Base-by-base conservation (phyloP, 257 asterid species). In the Solanum lycopersicoides region DNA sequence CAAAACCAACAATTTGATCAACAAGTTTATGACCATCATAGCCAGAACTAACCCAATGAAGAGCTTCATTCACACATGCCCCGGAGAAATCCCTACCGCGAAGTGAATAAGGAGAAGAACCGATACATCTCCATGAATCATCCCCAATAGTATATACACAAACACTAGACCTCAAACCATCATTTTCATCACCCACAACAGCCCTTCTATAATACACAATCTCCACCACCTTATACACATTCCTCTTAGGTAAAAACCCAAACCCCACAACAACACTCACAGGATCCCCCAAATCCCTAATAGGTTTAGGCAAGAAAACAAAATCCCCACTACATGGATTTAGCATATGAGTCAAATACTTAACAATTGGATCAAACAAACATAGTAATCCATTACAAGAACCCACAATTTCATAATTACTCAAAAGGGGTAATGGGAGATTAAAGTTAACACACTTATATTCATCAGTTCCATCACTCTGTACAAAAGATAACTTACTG, bases 1-100 rank as follows among this genome's bases (percentile, higher is more conserved):
- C 88, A 60, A 59, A 88, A 0, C 92, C 86, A 9, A 91, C 83
- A 11, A 91, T 88, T n/a, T 50, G 71, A 82, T 45, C 32, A 82
- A 82, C 45, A 42, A 82, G 85, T 20, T 15, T 59, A 50, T 44
- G 63, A 50, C n/a, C 85, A 50, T 30, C 71, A 82, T 45, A 82
- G 34, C 85, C 69, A 50, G 11, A 28, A 82, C 71, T 82, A 82
- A 82, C 85, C 71, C 85, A 82, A 82, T 82, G 85, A 82, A 50
- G 25, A 82, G 66, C 15, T 50, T 44, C 71, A 82, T 50, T 50
- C 44, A 82, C 85, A 82, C 35, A 82, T 16, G 20, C 85, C 85
- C 20, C 16, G 3, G 85, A 82, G 30, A 47, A 50, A 30, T 59
- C n/a, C 85, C 71, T 30, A 47, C 32, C 71, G 16, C 20, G 42